Percentiles rank a stretch among this genome's conserved stretches.
Evolutionary conservation across 371 early-diverging fungal genomes (phyloP).

Genomic region (Coemansia sp.): DNA sequence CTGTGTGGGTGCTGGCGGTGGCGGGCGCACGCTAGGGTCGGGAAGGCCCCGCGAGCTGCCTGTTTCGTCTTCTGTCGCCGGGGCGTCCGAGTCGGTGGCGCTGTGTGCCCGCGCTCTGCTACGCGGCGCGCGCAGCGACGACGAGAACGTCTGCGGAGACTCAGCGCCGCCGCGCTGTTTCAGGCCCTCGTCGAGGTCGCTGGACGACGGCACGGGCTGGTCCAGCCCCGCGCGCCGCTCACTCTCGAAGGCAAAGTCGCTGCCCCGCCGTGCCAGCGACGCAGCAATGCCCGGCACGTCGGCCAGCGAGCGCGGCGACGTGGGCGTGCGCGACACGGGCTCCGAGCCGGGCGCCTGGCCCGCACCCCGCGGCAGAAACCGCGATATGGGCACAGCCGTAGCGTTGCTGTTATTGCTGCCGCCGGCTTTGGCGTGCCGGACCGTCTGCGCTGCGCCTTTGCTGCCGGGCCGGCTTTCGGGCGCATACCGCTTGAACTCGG

Average conservation of each 20-base stretch:
- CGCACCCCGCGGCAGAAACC: conserved; percentile 11
- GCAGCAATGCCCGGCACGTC: background rate
- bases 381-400: conserved; percentile 6
- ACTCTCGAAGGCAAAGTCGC: conserved; percentile 9
- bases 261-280: conserved; percentile 2
- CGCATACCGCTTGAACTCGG: conserved; percentile 19
- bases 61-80: conserved; percentile 14
- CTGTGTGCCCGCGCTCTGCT: conserved; percentile 17
- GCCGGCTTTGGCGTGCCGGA: background rate
- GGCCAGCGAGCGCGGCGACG: background rate
- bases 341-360: background rate
- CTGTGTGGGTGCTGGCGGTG: background rate
- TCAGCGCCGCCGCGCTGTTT: conserved; percentile 30
- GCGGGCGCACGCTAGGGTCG: background rate
- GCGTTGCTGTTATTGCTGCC: background rate
- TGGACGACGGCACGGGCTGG: conserved; percentile 22
- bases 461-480: conserved; percentile 1
- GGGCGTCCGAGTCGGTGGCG: conserved; percentile 16
- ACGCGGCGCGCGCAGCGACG: conserved; percentile 8
- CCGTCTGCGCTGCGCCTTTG: background rate
- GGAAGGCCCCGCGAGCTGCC: background rate
- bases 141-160: conserved; percentile 15
- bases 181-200: conserved; percentile 23
- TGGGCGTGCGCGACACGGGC: conserved; percentile 3
- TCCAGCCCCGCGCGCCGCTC: conserved; percentile 24